Conservation (phyloP, 768 basidiomycete genomes). For the Kwoniella shandongensis region DNA sequence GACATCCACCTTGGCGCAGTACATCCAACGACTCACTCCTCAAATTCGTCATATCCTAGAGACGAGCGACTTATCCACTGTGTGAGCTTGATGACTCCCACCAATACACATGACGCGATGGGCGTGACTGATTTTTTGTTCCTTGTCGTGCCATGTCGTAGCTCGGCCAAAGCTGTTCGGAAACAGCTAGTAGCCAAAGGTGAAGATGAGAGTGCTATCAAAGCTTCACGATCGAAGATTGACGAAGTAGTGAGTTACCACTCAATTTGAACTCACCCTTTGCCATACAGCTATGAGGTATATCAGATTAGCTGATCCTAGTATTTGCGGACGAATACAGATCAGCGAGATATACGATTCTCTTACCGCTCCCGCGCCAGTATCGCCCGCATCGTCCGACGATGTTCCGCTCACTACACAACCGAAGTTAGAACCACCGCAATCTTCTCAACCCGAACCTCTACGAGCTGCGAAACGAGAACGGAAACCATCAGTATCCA, state of each 20-base stretch:
- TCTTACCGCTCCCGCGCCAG: constrained; percentile 27
- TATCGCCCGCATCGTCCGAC: neutral
- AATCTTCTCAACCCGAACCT: constrained; percentile 32
- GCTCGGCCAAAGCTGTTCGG: constrained; percentile 76
- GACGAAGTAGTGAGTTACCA: constrained; percentile 70
- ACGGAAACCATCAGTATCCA: constrained; percentile 12
- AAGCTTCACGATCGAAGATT: constrained; percentile 67
- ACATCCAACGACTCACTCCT: constrained; percentile 28
- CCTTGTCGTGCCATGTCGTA: constrained; percentile 9
- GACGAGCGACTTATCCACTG: constrained; percentile 34
- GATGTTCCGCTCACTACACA: constrained; percentile 10
- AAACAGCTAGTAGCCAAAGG: constrained; percentile 61
- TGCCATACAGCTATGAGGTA: too few relatives aligned
- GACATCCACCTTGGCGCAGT: constrained; percentile 17
- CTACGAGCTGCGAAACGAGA: constrained; percentile 18
- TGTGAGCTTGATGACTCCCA: constrained; percentile 23
- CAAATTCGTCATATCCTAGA: constrained; percentile 37
- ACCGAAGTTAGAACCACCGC: constrained; percentile 19
- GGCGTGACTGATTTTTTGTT: neutral
- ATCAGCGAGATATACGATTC: constrained; percentile 41
- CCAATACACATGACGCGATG: neutral
- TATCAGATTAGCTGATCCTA: constrained; percentile 64
- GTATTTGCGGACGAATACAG: constrained; percentile 37
- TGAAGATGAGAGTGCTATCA: constrained; percentile 61
- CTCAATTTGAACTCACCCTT: too few relatives aligned